Conservation (phyloP, 1,284 basidiomycete species). For the Fomitopsis betulina region DNA sequence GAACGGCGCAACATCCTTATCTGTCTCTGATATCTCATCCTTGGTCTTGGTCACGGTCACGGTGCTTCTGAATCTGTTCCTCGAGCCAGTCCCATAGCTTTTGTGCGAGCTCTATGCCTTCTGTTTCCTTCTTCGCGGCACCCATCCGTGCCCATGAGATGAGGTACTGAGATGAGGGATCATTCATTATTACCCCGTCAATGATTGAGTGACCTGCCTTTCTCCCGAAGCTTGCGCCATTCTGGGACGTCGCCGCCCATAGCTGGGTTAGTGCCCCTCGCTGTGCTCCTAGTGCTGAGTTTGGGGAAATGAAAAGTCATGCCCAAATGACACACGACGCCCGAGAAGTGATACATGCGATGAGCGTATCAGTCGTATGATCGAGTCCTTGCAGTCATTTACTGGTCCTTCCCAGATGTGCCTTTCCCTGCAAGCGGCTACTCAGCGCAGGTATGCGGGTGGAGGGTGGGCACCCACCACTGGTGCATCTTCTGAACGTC, state of each 20-base stretch:
- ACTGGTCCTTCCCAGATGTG: constrained; percentile 26
- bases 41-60: no score
- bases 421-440: constrained; percentile 13
- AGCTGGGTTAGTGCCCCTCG: constrained; percentile 23
- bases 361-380: no score
- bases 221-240: constrained; percentile 19
- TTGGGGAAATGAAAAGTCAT: neutral
- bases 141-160: constrained; percentile 36
- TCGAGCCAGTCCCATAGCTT: constrained; percentile 26
- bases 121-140: constrained; percentile 15
- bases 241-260: constrained; percentile 23
- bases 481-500: constrained; percentile 19
- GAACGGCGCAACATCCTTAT: neutral
- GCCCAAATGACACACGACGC: no score
- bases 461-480: constrained; percentile 19
- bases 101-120: constrained; percentile 26
- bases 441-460: neutral
- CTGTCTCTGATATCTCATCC: no score
- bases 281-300: constrained; percentile 11
- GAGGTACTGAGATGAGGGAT: constrained; percentile 20
- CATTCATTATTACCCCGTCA: neutral
- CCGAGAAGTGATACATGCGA: no score
- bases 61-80: no score
- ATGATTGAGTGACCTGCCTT: constrained; percentile 16
- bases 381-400: neutral